These are phyloP conservation scores for Colletotrichum eremochloae DNA, from an alignment of 2,329 filamentous ascomycete genomes.

Conservation along the genomic window DNA sequence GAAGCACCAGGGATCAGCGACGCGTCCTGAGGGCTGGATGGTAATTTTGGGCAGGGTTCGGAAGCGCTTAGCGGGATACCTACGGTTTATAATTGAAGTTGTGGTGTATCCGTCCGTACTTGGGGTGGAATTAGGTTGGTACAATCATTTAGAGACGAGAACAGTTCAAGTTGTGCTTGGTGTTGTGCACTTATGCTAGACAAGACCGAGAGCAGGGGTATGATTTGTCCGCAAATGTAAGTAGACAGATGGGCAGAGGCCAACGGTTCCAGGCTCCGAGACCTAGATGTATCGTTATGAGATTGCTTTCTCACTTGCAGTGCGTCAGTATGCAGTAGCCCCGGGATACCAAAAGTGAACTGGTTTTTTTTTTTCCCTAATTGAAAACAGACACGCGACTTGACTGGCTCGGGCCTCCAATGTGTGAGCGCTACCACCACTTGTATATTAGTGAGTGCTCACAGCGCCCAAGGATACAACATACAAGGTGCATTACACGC, in stretches of 20 bases:
- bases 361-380: slow-evolving; percentile 41
- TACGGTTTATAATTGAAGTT: not conserved
- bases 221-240: not conserved
- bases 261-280: not conserved
- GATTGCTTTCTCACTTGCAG: not conserved
- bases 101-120: too few species aligned
- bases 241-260: not conserved
- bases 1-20: slow-evolving; percentile 2
- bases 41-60: slow-evolving; percentile 1
- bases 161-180: not conserved
- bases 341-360: slow-evolving; percentile 22
- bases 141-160: slow-evolving; percentile 2
- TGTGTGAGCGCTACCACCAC: not conserved
- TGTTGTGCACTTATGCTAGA: not conserved
- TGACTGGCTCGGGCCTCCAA: slow-evolving; percentile 30
- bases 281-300: not conserved
- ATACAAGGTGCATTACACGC: not conserved
- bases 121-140: not conserved
- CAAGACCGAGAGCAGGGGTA: not conserved
- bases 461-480: not conserved
- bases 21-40: not conserved
- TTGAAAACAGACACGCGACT: slow-evolving; percentile 39
- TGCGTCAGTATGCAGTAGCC: slow-evolving; percentile 22
- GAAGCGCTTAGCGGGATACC: not conserved
- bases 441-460: not conserved